These are phyloP conservation scores for Candida bentonensis DNA, from an alignment of 805 yeast species.

Conservation along the genomic window DNA sequence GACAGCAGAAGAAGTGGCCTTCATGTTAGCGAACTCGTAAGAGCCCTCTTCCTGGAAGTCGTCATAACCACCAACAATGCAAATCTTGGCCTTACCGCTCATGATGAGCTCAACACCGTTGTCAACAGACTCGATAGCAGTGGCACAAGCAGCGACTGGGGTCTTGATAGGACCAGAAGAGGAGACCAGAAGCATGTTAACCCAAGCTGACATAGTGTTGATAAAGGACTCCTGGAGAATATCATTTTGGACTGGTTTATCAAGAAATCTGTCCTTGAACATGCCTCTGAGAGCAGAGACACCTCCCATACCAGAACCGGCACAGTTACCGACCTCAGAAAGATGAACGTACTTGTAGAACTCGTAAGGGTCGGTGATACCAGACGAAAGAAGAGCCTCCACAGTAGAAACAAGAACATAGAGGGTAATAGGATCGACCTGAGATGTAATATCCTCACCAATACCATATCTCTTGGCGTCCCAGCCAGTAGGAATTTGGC, in stretches of 20 bases:
- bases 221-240: slow-evolving; percentile 95
- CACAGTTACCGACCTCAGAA: slow-evolving; percentile 97
- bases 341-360: slow-evolving; percentile 97
- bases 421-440: slow-evolving; percentile 93
- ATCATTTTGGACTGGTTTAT: slow-evolving; percentile 92
- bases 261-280: slow-evolving; percentile 91
- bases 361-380: slow-evolving; percentile 97
- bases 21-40: slow-evolving; percentile 96
- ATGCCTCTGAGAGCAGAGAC: slow-evolving; percentile 91
- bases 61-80: slow-evolving; percentile 97
- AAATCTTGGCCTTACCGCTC: slow-evolving; percentile 88
- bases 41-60: slow-evolving; percentile 99
- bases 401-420: slow-evolving; percentile 87
- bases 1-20: slow-evolving; percentile 84
- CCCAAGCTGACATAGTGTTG: slow-evolving; percentile 99
- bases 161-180: slow-evolving; percentile 99
- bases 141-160: slow-evolving; percentile 99
- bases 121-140: slow-evolving; percentile 95
- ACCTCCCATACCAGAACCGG: slow-evolving; percentile 99
- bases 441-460: slow-evolving; percentile 79
- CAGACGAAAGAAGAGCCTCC: slow-evolving; percentile 86
- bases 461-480: slow-evolving; percentile 90
- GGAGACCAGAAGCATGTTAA: slow-evolving; percentile 90
- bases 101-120: slow-evolving; percentile 88
- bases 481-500: slow-evolving; percentile 99